A percentile compares a stretch with the other conserved stretches of the same genome.
Conservation (phyloP, 202 grass and related monocot genomes). For the Schoenoplectus triqueter region DNA sequence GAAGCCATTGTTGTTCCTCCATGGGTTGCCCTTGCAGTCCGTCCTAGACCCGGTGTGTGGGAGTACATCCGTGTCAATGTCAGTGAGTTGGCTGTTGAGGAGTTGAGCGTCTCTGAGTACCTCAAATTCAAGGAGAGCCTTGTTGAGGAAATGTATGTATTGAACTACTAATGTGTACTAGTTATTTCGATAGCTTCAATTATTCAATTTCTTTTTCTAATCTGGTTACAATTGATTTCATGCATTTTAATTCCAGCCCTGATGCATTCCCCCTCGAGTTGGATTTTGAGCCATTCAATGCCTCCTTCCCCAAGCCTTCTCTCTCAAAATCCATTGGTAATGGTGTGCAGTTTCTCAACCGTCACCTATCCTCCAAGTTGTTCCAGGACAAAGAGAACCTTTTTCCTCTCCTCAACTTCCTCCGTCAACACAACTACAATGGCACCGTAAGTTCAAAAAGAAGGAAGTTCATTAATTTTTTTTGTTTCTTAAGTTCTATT, state of each 20-base stretch:
- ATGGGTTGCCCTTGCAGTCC: constrained; percentile 88
- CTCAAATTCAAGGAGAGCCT: constrained; percentile 88
- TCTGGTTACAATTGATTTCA: constrained; percentile 27
- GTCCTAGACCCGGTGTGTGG: constrained; percentile 94
- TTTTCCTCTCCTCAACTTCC: constrained; percentile 80
- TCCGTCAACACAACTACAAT: constrained; percentile 79
- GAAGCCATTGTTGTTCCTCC: constrained; percentile 87
- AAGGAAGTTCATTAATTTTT: constrained; percentile 25
- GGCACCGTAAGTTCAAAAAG: constrained; percentile 57
- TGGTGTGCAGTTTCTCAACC: constrained; percentile 89
- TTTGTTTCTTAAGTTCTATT: neutral
- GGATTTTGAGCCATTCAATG: constrained; percentile 97
- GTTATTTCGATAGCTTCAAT: neutral
- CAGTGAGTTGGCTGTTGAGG: constrained; percentile 80
- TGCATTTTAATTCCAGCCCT: constrained; percentile 37
- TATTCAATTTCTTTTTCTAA: constrained; percentile 17
- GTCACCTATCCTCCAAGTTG: constrained; percentile 92
- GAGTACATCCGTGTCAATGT: constrained; percentile 89
- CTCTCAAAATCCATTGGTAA: constrained; percentile 92
- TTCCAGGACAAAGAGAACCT: constrained; percentile 95
- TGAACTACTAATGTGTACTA: neutral
- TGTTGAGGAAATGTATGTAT: constrained; percentile 71
- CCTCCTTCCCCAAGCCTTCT: constrained; percentile 83
- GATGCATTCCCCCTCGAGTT: constrained; percentile 77
- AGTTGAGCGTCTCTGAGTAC: constrained; percentile 87